Conservation (phyloP, 768 basidiomycete species). For the Russula foetens region DNA sequence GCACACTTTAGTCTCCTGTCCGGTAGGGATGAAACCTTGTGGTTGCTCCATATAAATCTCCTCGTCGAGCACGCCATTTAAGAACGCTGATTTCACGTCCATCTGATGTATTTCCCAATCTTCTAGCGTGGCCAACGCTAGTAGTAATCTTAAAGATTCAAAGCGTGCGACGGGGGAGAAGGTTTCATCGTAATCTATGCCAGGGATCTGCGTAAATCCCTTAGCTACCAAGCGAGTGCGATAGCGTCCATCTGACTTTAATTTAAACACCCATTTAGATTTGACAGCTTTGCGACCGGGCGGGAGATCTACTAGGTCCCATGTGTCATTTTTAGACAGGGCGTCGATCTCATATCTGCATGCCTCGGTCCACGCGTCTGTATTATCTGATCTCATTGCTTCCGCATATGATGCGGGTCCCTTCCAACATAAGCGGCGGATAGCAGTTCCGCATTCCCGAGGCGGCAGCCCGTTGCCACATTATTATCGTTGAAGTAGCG, state of each 20-base stretch:
- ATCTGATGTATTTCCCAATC: conserved; percentile 13
- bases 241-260: conserved; percentile 31
- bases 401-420: not conserved
- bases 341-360: conserved; percentile 19
- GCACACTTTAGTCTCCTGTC: not conserved
- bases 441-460: not conserved
- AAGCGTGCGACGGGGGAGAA: conserved; percentile 23
- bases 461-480: no score
- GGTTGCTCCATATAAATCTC: conserved; percentile 26
- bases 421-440: not conserved
- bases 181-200: conserved; percentile 24
- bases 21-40: conserved; percentile 7
- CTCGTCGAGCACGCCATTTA: conserved; percentile 25
- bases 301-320: conserved; percentile 26
- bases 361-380: not conserved
- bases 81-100: conserved; percentile 23
- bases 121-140: conserved; percentile 22
- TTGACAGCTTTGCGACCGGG: conserved; percentile 18
- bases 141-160: conserved; percentile 4
- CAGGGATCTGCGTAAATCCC: conserved; percentile 28
- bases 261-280: conserved; percentile 34
- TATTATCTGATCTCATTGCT: not conserved
- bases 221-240: conserved; percentile 27
- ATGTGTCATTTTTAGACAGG: conserved; percentile 25
- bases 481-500: no score